A percentile compares a stretch with the other conserved stretches of the same genome.
phyloP scores from a whole-genome alignment of 164 flowering plant genomes.

The Dillenia suffruticosa region DNA sequence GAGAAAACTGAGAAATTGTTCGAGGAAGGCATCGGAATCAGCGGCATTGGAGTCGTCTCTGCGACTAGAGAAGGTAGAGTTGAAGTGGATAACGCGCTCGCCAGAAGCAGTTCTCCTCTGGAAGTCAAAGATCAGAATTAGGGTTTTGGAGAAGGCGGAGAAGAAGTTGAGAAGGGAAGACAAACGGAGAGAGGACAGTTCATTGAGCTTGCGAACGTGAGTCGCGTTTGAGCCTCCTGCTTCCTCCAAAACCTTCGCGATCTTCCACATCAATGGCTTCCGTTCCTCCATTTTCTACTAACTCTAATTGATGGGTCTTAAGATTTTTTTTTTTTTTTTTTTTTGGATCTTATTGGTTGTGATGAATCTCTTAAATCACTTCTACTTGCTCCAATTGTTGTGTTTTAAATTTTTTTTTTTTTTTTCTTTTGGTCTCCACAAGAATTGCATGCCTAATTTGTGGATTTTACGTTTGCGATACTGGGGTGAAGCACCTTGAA shows the following conservation, averaged over 20 bases:
- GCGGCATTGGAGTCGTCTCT: constrained; percentile 20
- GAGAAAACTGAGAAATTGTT: constrained; percentile 55
- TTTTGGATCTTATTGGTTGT: too few species aligned
- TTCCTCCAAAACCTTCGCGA: constrained; percentile 65
- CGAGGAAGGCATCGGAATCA: constrained; percentile 44
- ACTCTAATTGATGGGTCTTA: constrained; percentile 1
- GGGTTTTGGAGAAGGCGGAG: constrained; percentile 53
- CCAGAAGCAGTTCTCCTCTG: constrained; percentile 48
- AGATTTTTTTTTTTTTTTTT: too few species aligned
- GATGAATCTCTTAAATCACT: too few species aligned
- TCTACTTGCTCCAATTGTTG: too few species aligned
- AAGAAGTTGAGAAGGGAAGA: constrained; percentile 36
- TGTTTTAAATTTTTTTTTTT: too few species aligned
- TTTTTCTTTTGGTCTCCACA: too few species aligned
- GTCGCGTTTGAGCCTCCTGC: constrained; percentile 57
- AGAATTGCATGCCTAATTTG: too few species aligned
- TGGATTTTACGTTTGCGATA: too few species aligned
- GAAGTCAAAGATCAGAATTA: constrained; percentile 63
- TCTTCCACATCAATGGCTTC: constrained; percentile 24
- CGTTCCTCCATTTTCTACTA: constrained; percentile 6
- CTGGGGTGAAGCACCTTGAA: too few species aligned
- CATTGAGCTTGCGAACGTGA: constrained; percentile 79
- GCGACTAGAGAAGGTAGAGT: constrained; percentile 45
- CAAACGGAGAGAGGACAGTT: constrained; percentile 53
- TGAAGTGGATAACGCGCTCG: constrained; percentile 68